Evolutionary conservation across 257 asterid species (phyloP).

Genomic region (Perilla frutescens): DNA sequence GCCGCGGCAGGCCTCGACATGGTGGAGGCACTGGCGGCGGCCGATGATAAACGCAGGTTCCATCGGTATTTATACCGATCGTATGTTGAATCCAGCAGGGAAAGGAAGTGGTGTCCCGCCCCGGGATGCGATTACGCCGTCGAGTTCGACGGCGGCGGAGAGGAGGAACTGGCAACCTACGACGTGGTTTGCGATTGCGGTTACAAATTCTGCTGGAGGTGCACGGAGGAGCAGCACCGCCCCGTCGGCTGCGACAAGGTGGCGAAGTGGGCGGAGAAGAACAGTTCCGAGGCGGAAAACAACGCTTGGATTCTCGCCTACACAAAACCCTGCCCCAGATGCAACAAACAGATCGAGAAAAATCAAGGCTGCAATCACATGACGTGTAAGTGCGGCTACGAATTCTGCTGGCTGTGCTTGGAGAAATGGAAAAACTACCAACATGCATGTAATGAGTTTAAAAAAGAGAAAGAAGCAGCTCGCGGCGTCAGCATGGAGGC

Average conservation of each 20-base stretch:
- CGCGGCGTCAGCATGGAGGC: not conserved
- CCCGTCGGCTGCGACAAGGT: conserved; percentile 48
- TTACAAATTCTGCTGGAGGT: conserved; percentile 46
- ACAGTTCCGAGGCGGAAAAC: conserved; percentile 38
- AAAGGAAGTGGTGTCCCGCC: conserved; percentile 48
- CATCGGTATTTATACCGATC: conserved; percentile 22
- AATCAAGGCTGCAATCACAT: conserved; percentile 47
- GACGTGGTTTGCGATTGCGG: conserved; percentile 46
- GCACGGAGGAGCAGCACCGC: conserved; percentile 49
- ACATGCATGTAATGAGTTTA: not conserved
- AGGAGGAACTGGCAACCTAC: not conserved
- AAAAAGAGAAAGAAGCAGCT: conserved; percentile 12
- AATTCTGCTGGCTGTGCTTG: conserved; percentile 47
- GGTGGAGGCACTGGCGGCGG: conserved; percentile 27
- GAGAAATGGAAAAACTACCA: too few relatives aligned
- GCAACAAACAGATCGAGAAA: conserved; percentile 43
- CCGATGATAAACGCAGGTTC: not conserved
- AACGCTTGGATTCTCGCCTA: conserved; percentile 38
- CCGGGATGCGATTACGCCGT: conserved; percentile 48
- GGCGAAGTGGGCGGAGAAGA: conserved; percentile 45
- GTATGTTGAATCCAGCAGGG: conserved; percentile 33
- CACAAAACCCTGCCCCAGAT: conserved; percentile 53
- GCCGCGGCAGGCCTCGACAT: conserved; percentile 29
- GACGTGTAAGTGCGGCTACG: conserved; percentile 37
- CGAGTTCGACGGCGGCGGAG: conserved; percentile 14